Percentiles rank a stretch among this genome's conserved stretches.
These are phyloP conservation scores for Neofusicoccum umdonicola DNA, from an alignment of 2,329 filamentous ascomycete species.

Conservation along the genomic window DNA sequence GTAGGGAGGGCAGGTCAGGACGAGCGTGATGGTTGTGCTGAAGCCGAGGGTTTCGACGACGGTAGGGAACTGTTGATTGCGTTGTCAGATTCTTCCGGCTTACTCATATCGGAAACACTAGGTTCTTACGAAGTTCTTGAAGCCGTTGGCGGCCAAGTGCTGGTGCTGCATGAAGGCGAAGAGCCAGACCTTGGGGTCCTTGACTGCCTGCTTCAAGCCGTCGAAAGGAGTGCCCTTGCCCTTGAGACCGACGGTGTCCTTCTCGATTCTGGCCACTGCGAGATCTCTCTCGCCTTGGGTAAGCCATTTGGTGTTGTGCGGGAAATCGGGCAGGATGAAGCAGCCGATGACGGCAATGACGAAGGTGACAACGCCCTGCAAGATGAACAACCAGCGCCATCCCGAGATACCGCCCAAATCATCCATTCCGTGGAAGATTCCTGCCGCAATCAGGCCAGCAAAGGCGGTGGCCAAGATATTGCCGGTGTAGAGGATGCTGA, in stretches of 20 bases:
- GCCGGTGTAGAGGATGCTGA: constrained; percentile 53
- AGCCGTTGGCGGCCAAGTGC: constrained; percentile 21
- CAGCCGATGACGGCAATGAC: constrained; percentile 32
- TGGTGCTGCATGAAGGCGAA: constrained; percentile 25
- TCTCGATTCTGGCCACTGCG: constrained; percentile 32
- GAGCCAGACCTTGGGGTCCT: constrained; percentile 1
- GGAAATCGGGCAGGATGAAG: constrained; percentile 37
- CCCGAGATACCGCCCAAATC: constrained; percentile 28
- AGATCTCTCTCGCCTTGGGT: background rate
- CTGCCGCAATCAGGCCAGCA: constrained; percentile 54
- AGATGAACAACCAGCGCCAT: constrained; percentile 36
- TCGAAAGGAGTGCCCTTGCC: constrained; percentile 24
- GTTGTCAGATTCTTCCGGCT: background rate
- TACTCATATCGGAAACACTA: background rate
- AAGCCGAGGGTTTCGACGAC: constrained; percentile 39
- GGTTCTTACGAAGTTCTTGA: constrained; percentile 1
- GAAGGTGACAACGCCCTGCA: constrained; percentile 35
- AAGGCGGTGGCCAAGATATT: constrained; percentile 52
- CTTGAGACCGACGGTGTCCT: constrained; percentile 49
- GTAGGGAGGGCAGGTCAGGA: constrained; percentile 24
- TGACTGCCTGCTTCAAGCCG: background rate
- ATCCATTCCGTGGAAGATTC: constrained; percentile 45
- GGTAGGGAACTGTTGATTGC: constrained; percentile 33
- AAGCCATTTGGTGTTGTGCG: constrained; percentile 7
- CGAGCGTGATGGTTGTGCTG: constrained; percentile 34